Conservation (phyloP, 257 asterid genomes). For the Fraxinus pennsylvanica region DNA sequence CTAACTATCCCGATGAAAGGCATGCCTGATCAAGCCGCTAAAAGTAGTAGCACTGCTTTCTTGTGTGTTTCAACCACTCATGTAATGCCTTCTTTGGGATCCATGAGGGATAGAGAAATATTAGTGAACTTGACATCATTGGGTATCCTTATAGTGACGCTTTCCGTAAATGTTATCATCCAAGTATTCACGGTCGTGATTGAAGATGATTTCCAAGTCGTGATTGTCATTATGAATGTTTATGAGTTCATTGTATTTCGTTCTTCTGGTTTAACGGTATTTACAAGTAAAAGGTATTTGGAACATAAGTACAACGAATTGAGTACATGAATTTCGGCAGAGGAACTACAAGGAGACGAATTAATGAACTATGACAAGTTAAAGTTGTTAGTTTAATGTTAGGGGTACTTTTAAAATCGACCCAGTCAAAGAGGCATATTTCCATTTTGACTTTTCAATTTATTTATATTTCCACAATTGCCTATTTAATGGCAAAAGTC, state of each 20-base stretch:
- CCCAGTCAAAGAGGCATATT: no score
- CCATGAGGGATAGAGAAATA: conserved; percentile 7
- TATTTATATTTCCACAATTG: no score
- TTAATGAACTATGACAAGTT: not conserved
- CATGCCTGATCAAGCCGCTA: not conserved
- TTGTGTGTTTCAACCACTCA: conserved; percentile 16
- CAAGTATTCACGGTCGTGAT: conserved; percentile 4
- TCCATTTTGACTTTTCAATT: no score
- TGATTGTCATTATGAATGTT: not conserved
- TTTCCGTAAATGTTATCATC: conserved; percentile 18
- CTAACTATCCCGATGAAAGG: conserved; percentile 4
- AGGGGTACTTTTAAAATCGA: no score
- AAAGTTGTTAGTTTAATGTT: not conserved
- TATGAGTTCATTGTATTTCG: not conserved
- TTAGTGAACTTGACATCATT: no score
- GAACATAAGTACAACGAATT: conserved; percentile 11
- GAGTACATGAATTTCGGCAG: not conserved
- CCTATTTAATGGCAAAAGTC: no score
- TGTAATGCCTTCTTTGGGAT: conserved; percentile 25
- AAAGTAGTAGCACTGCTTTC: conserved; percentile 1
- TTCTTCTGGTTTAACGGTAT: conserved; percentile 19
- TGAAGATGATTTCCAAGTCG: not conserved
- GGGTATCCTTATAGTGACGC: conserved; percentile 1
- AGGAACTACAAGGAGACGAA: not conserved
- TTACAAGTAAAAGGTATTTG: conserved; percentile 5